Base-by-base conservation (phyloP, 768 basidiomycete species). In the Boletus tylopilopsis region DNA sequence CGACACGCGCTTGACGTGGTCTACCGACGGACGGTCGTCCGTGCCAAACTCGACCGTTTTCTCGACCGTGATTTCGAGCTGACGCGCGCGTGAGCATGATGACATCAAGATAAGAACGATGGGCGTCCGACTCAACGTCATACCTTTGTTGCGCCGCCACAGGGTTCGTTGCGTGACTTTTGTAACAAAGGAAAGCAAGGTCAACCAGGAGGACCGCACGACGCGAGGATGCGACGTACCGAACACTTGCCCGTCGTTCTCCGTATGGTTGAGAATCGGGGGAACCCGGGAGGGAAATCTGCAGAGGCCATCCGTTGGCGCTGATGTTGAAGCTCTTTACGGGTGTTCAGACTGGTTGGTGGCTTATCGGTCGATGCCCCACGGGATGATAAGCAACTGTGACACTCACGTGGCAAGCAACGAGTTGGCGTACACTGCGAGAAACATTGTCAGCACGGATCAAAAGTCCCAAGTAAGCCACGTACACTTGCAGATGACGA, bases 401-500 rank as follows among this genome's bases (percentile, higher is more conserved):
- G 18, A 44, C 18, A 53, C 62, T 42, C 35, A 62, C 61, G 77
- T 77, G 1, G 76, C 77, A 12, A 79, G 68, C 13, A 79, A 59
- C 3, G 77, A 79, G 48, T 76, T 79, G 2, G 78, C 76, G 38
- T 79, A 79, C 41, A 77, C 76, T 78, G 18, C 13, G n/a, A 30
- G 34, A 34, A 2, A 23, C 5, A 12, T 40, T 10, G 9, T 56
- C n/a, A 47, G 23, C 6, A 35, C 42, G 13, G 16, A 34, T n/a
- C 4, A 18, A 5, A 1, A 2, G 23, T 35, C 1, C 0, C 21
- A 7, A 33, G 5, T 4, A 22, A 37, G 15, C 13, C 15, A 57
- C 72, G 42, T 47, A 77, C 76, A 57, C 64, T 81, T 81, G 56
- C 73, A 70, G 47, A 81, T 80, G 21, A 78, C 68, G 51, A 80